Base-by-base conservation (phyloP, 1,284 basidiomycete genomes). In the Apiotrichum mycotoxinovorans region DNA sequence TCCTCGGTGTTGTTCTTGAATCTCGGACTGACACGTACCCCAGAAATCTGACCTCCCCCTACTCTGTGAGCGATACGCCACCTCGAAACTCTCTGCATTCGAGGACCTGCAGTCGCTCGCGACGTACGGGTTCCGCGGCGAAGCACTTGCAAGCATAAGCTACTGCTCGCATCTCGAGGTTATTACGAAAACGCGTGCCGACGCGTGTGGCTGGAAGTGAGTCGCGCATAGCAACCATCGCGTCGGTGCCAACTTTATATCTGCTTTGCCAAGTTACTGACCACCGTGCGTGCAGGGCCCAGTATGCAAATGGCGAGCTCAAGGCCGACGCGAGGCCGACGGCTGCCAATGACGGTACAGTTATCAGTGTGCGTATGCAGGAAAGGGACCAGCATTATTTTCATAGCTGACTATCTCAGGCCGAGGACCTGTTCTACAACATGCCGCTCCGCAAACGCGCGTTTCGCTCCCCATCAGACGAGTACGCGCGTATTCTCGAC, bases 81-180 rank as follows among this genome's bases (percentile, higher is more conserved):
- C 96, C 0, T 96, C 92, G 3, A 98, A 98, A 72, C 80, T 99
- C 12, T 82, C 85, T 0, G 83, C 84, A 0, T 98, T 94, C 70
- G 86, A 88, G 12, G 96, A 99, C 72, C 76, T 99, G 46, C 84
- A 86, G 41, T 82, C 80, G n/a, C 82, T 99, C 47, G 82, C 84
- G 4, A 98, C 96, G 0, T 98, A 97, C 76, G 96, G 96, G 1
- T 99, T 99, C 74, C 84, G 96, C 54, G 96, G 96, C 33, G 96
- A 99, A 77, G 96, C 96, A 0, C 80, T 98, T 23, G 96, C 96
- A 0, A 96, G 92, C 38, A 93, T 99, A 60, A 95, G 92, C 30
- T 93, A 96, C 77, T 91, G 97, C 51, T 87, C 93, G 2, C 88
- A 89, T 70, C 81, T 98, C 61, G 85, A 86, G 20, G 89, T 98